Evolutionary conservation across 371 early-diverging fungal species (phyloP).

Genomic region (Haplosporangium sp.): DNA sequence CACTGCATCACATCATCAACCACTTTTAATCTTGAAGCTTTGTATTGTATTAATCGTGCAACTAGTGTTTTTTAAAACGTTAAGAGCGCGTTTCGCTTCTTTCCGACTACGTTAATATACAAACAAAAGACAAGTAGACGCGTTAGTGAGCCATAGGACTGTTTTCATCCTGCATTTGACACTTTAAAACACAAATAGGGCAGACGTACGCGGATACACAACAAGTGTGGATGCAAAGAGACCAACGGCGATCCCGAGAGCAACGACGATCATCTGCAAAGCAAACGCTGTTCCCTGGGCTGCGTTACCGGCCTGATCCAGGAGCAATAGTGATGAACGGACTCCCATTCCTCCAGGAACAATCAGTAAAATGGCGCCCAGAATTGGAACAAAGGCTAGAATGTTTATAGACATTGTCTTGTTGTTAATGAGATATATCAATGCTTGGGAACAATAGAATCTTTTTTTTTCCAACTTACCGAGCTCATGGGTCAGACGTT

Average conservation of each 20-base stretch:
- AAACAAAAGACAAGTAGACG: not conserved
- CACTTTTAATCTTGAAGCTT: too few relatives aligned
- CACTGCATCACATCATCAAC: too few relatives aligned
- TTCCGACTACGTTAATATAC: slow-evolving; percentile 14
- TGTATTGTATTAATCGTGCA: too few relatives aligned
- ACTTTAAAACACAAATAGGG: not conserved
- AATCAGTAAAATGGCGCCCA: slow-evolving; percentile 65
- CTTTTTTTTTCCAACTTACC: slow-evolving; percentile 16
- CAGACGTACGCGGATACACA: slow-evolving; percentile 61
- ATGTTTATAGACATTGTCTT: not conserved
- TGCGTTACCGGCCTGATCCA: slow-evolving; percentile 54
- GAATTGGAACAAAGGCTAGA: slow-evolving; percentile 66
- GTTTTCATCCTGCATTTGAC: too few relatives aligned
- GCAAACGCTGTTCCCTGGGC: slow-evolving; percentile 64
- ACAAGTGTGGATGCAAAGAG: slow-evolving; percentile 67
- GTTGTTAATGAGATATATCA: not conserved
- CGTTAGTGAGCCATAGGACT: not conserved
- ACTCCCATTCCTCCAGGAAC: slow-evolving; percentile 71
- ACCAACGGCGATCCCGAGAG: slow-evolving; percentile 67
- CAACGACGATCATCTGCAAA: slow-evolving; percentile 61
- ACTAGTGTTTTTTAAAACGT: slow-evolving; percentile 19
- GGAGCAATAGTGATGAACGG: slow-evolving; percentile 44
- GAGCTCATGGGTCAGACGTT: slow-evolving; percentile 63
- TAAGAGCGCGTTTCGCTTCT: slow-evolving; percentile 31
- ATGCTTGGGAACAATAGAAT: not conserved